Conservation (phyloP, 257 asterid genomes). For the Solanum corneliomulleri region DNA sequence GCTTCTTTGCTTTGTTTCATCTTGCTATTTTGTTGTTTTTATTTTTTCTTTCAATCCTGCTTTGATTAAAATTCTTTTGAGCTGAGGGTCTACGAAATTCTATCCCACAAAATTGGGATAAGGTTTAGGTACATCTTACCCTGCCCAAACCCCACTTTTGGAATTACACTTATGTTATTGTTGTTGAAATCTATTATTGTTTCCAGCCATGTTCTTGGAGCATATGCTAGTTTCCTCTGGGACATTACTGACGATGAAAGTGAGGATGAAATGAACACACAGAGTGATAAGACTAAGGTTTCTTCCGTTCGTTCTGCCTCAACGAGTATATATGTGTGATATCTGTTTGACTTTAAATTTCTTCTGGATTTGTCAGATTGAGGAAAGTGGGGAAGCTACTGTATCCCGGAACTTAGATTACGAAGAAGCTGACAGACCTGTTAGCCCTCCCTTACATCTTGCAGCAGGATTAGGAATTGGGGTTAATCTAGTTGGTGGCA, state of each 20-base stretch:
- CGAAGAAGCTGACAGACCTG: slow-evolving; percentile 32
- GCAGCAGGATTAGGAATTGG: slow-evolving; percentile 65
- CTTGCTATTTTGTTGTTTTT: background rate
- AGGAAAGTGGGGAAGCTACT: slow-evolving; percentile 7
- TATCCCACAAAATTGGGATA: background rate
- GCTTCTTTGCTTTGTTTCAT: background rate
- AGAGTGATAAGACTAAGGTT: slow-evolving; percentile 28
- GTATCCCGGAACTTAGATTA: slow-evolving; percentile 5
- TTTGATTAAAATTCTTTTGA: background rate
- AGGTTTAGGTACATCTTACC: background rate
- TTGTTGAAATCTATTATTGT: background rate
- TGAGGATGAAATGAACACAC: slow-evolving; percentile 27
- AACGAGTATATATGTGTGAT: background rate
- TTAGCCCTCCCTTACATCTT: slow-evolving; percentile 65
- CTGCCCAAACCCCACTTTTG: background rate
- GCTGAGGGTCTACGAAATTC: background rate
- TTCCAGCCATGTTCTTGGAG: slow-evolving; percentile 70
- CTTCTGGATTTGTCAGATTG: slow-evolving; percentile 23
- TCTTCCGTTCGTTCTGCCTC: background rate
- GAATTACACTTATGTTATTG: background rate
- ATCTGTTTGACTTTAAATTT: background rate
- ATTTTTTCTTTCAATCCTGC: background rate
- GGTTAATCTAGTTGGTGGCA: slow-evolving; percentile 10
- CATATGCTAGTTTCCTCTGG: slow-evolving; percentile 80
- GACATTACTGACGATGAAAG: slow-evolving; percentile 39